Conservation (phyloP, 768 basidiomycete species). For the Macrolepiota albuminosa region DNA sequence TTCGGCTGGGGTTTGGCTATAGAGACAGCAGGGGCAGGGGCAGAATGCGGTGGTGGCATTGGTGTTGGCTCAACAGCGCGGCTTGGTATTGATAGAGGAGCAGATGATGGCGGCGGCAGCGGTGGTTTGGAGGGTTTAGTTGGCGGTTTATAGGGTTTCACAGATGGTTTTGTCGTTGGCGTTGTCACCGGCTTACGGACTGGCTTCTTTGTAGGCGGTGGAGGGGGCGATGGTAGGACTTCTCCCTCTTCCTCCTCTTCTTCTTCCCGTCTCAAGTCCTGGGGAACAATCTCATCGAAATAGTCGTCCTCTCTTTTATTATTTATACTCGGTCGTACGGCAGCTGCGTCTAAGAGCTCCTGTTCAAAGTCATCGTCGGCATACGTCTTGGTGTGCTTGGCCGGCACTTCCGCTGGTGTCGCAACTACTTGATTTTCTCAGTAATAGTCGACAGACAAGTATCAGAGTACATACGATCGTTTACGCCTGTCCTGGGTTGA, state of each 20-base stretch:
- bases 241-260: constrained; percentile 33
- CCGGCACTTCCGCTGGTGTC: constrained; percentile 12
- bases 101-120: constrained; percentile 9
- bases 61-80: constrained; percentile 4
- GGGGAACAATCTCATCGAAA: constrained; percentile 34
- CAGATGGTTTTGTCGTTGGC: background rate
- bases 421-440: background rate
- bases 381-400: constrained; percentile 12
- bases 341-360: constrained; percentile 18
- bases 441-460: too few relatives aligned
- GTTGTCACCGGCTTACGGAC: background rate
- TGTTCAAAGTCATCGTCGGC: constrained; percentile 23
- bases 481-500: constrained; percentile 36
- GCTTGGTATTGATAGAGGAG: constrained; percentile 7
- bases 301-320: constrained; percentile 38
- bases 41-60: background rate
- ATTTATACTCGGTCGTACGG: constrained; percentile 24
- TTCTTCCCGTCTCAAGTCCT: constrained; percentile 28
- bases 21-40: constrained; percentile 3
- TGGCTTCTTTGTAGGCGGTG: background rate
- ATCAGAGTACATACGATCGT: constrained; percentile 5
- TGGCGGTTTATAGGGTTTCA: background rate
- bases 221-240: constrained; percentile 21
- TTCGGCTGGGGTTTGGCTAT: constrained; percentile 7
- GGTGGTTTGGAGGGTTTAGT: constrained; percentile 12